Percentiles rank a stretch among this genome's conserved stretches.
Evolutionary conservation across 140 eudicot genomes (phyloP).

Genomic region (Stevia rebaudiana): DNA sequence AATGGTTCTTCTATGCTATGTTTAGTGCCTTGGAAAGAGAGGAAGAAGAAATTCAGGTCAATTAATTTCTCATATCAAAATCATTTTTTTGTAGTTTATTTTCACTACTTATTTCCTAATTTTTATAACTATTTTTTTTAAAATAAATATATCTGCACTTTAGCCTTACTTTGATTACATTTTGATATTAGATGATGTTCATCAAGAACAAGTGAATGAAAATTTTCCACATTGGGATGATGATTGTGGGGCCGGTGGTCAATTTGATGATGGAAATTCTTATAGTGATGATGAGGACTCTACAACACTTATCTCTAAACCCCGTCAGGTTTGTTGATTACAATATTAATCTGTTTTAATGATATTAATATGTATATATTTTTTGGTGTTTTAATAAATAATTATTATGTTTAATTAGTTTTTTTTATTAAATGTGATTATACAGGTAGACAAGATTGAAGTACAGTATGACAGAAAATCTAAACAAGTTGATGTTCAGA

Average conservation of each 20-base stretch:
- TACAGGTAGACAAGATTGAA: constrained; percentile 74
- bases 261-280: constrained; percentile 52
- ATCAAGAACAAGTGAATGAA: constrained; percentile 45
- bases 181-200: constrained; percentile 39
- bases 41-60: constrained; percentile 48
- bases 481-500: constrained; percentile 95
- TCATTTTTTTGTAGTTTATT: not conserved
- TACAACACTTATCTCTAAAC: constrained; percentile 69
- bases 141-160: constrained; percentile 11
- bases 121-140: not conserved
- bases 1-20: constrained; percentile 16
- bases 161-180: constrained; percentile 3
- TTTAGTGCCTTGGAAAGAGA: constrained; percentile 80
- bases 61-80: constrained; percentile 2
- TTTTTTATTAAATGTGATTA: not conserved
- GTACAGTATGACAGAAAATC: constrained; percentile 76
- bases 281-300: constrained; percentile 57
- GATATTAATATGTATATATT: not conserved
- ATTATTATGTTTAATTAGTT: not conserved
- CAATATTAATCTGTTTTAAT: not conserved
- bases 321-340: constrained; percentile 67
- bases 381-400: not conserved
- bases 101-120: not conserved
- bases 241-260: constrained; percentile 32
- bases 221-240: constrained; percentile 53